Conservation (phyloP, 306 rosid genomes). For the Vicia villosa region DNA sequence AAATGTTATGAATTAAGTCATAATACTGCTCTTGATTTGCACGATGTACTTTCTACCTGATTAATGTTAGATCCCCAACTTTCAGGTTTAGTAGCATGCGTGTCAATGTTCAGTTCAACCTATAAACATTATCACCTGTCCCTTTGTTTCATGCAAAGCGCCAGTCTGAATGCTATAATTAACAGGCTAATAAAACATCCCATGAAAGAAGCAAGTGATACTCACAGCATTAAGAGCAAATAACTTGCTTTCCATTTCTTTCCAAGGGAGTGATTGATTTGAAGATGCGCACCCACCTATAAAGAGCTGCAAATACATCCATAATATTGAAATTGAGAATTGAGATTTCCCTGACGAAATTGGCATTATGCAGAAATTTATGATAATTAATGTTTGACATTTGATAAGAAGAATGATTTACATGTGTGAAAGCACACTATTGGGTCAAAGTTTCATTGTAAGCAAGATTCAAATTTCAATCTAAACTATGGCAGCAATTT, state of each 20-base stretch:
- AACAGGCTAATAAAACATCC: slow-evolving; percentile 34
- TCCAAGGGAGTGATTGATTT: slow-evolving; percentile 81
- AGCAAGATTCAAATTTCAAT: slow-evolving; percentile 12
- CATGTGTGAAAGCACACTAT: neutral
- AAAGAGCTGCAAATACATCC: slow-evolving; percentile 60
- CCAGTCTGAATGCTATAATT: slow-evolving; percentile 12
- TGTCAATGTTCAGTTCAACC: slow-evolving; percentile 10
- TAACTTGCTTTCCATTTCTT: slow-evolving; percentile 92
- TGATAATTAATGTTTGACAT: neutral
- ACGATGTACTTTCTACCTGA: slow-evolving; percentile 7
- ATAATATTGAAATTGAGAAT: slow-evolving; percentile 26
- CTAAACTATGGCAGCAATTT: slow-evolving; percentile 8
- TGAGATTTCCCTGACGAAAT: neutral
- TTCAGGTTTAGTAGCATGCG: slow-evolving; percentile 11
- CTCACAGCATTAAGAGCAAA: slow-evolving; percentile 93
- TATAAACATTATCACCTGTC: neutral
- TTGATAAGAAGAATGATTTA: neutral
- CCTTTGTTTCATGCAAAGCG: slow-evolving; percentile 11
- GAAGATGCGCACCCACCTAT: slow-evolving; percentile 77
- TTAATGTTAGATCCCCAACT: slow-evolving; percentile 27
- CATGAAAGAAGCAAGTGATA: slow-evolving; percentile 38
- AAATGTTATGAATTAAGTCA: neutral
- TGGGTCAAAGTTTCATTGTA: slow-evolving; percentile 21
- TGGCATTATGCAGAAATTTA: neutral
- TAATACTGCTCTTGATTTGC: slow-evolving; percentile 7